Percentiles rank a stretch among this genome's conserved stretches.
Conservation (phyloP, 768 basidiomycete species). For the Kondoa malvinella region DNA sequence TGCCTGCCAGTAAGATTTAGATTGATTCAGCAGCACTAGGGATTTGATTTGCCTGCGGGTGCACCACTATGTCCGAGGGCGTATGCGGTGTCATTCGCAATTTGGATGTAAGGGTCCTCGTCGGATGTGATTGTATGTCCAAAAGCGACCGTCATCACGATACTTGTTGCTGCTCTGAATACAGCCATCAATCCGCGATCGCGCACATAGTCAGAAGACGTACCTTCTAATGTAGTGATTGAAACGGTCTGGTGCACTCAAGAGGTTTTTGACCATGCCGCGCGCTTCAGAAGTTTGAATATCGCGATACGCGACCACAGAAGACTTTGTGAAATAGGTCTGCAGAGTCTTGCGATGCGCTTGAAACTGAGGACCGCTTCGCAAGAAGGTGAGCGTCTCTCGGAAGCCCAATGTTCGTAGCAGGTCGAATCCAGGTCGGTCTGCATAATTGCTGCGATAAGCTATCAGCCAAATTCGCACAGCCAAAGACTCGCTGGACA, state of each 20-base stretch:
- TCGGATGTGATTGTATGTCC: slow-evolving; percentile 2
- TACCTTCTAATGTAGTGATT: neutral
- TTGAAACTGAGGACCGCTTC: neutral
- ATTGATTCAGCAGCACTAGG: neutral
- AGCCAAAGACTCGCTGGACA: too few species aligned
- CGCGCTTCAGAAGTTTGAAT: neutral
- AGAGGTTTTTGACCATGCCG: neutral
- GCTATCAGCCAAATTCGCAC: neutral
- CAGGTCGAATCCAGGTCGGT: neutral
- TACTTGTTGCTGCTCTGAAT: neutral
- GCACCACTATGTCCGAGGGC: neutral
- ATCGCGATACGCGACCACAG: neutral
- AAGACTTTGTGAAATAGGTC: neutral
- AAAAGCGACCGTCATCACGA: neutral
- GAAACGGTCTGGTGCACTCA: neutral
- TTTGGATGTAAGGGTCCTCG: slow-evolving; percentile 8
- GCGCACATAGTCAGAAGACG: too few species aligned
- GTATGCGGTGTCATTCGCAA: slow-evolving; percentile 2
- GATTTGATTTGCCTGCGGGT: neutral
- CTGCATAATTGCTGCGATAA: neutral
- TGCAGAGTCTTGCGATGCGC: neutral
- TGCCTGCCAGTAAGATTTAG: neutral
- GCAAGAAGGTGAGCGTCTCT: neutral
- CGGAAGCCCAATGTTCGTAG: neutral
- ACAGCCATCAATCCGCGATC: too few species aligned